Percentiles rank a stretch among this genome's conserved stretches.
Conservation (phyloP, 768 basidiomycete genomes). For the Cyclocybe aegerita region DNA sequence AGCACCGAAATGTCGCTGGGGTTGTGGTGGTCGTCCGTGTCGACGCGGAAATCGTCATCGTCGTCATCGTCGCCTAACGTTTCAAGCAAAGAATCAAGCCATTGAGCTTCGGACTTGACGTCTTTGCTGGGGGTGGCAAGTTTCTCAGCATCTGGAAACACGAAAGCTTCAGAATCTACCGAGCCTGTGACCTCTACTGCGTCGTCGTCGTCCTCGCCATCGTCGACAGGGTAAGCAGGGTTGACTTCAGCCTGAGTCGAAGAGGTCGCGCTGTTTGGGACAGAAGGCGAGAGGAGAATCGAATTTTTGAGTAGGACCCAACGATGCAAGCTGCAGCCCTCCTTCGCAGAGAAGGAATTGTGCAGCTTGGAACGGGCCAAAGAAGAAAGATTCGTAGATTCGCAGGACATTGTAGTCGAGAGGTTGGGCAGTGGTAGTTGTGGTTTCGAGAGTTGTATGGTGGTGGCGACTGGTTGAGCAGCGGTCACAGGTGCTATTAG, state of each 20-base stretch:
- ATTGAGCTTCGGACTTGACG: constrained; percentile 67
- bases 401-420: constrained; percentile 44
- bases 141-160: constrained; percentile 77
- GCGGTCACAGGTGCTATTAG: constrained; percentile 1
- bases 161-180: constrained; percentile 66
- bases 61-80: constrained; percentile 71
- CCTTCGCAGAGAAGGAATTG: constrained; percentile 57
- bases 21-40: constrained; percentile 36
- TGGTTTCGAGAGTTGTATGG: constrained; percentile 14
- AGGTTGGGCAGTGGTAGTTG: constrained; percentile 12
- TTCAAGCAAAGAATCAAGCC: constrained; percentile 82
- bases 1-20: constrained; percentile 34
- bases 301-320: constrained; percentile 91
- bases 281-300: constrained; percentile 53
- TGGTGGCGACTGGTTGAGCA: constrained; percentile 10
- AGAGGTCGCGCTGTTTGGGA: constrained; percentile 30
- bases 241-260: constrained; percentile 24
- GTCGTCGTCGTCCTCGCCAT: constrained; percentile 39
- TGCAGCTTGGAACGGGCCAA: constrained; percentile 78
- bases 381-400: constrained; percentile 50
- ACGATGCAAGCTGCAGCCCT: constrained; percentile 76
- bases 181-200: constrained; percentile 51
- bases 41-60: constrained; percentile 51
- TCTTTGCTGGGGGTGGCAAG: constrained; percentile 15
- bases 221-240: constrained; percentile 36